Percentiles rank a stretch among this genome's conserved stretches.
Conservation (phyloP, 169 alveolate genomes). For the Plasmodium blacklocki region DNA sequence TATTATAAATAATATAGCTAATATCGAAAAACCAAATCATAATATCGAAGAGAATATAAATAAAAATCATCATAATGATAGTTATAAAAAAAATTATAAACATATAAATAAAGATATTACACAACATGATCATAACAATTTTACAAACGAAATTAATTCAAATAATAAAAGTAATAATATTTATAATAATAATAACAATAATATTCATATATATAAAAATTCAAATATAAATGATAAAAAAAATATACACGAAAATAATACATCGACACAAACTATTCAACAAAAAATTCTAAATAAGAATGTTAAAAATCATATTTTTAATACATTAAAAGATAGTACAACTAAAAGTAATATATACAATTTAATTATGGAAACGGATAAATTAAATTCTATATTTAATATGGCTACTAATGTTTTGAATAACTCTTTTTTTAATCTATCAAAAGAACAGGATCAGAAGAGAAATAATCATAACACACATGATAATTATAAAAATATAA, state of each 20-base stretch:
- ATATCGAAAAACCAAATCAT: background rate
- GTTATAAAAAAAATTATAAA: background rate
- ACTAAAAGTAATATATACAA: slow-evolving; percentile 53
- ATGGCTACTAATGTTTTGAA: slow-evolving; percentile 67
- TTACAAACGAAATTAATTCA: background rate
- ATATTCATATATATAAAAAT: background rate
- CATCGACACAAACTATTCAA: too few relatives aligned
- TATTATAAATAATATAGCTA: too few relatives aligned
- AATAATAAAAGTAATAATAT: background rate
- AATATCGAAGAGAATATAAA: background rate
- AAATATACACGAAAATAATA: background rate
- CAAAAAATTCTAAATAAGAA: background rate
- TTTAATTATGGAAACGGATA: slow-evolving; percentile 62
- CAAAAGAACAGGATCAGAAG: slow-evolving; percentile 27
- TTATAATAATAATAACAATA: background rate
- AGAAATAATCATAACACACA: slow-evolving; percentile 3
- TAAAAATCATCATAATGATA: background rate
- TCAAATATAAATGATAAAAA: background rate
- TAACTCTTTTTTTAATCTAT: slow-evolving; percentile 38
- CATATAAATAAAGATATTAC: background rate
- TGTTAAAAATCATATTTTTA: background rate
- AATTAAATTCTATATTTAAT: slow-evolving; percentile 44
- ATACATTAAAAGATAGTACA: slow-evolving; percentile 26
- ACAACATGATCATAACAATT: background rate
- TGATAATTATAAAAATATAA: background rate